These are phyloP conservation scores for Dentipellis fragilis DNA, from an alignment of 768 basidiomycete genomes.

Conservation along the genomic window DNA sequence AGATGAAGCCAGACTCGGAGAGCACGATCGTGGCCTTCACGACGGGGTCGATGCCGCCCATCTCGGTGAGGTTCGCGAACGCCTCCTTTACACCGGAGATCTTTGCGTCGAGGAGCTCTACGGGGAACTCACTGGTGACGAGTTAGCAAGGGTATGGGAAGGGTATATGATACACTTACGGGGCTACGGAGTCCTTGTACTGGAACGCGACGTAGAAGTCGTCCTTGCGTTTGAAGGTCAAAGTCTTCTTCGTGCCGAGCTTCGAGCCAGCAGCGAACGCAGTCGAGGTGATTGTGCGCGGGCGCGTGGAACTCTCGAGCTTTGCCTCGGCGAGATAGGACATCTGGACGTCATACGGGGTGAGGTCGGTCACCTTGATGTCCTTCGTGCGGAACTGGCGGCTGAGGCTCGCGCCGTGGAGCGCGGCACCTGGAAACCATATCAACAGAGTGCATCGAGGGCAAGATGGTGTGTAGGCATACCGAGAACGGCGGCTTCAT, in stretches of 20 bases:
- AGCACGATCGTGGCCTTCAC: constrained; percentile 78
- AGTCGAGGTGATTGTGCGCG: constrained; percentile 62
- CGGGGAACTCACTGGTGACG: constrained; percentile 51
- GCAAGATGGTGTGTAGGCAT: no score
- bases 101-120: constrained; percentile 63
- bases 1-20: constrained; percentile 81
- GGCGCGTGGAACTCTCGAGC: constrained; percentile 28
- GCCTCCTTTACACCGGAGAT: constrained; percentile 69
- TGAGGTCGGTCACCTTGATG: constrained; percentile 73
- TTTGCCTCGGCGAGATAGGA: constrained; percentile 62
- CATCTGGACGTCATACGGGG: constrained; percentile 65
- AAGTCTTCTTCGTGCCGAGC: constrained; percentile 71
- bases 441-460: no score
- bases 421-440: constrained; percentile 46
- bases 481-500: constrained; percentile 87
- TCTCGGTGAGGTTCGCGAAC: constrained; percentile 73
- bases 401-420: constrained; percentile 83
- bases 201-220: constrained; percentile 74
- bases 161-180: constrained; percentile 32
- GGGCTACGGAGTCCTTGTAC: constrained; percentile 56
- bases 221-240: constrained; percentile 77
- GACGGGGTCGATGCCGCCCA: constrained; percentile 71
- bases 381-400: constrained; percentile 93
- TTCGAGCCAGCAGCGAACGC: constrained; percentile 76
- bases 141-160: neutral